Conservation (phyloP, 1,139 yeast genomes). For the Candida tetrigidarum region DNA sequence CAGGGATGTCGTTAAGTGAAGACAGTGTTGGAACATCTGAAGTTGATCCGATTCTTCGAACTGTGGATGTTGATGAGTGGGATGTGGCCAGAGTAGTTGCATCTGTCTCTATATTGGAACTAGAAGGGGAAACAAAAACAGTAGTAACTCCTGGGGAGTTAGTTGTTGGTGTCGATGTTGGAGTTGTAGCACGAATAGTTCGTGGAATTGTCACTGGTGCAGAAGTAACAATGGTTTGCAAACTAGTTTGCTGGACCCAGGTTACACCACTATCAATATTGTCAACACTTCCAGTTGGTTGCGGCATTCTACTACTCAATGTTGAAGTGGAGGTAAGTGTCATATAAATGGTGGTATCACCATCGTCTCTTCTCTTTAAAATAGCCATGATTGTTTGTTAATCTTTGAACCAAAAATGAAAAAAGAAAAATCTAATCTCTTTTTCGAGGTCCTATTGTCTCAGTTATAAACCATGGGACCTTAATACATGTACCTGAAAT, state of each 20-base stretch:
- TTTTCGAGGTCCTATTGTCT: background rate
- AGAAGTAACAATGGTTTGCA: slow-evolving; percentile 1
- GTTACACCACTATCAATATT: background rate
- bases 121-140: background rate
- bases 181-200: background rate
- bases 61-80: slow-evolving; percentile 8
- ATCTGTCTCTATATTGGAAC: background rate
- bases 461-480: background rate
- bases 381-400: background rate
- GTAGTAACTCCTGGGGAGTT: background rate
- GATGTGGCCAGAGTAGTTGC: background rate
- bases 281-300: background rate
- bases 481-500: slow-evolving; percentile 1
- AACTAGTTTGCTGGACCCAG: slow-evolving; percentile 6
- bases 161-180: background rate
- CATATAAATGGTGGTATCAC: slow-evolving; percentile 20
- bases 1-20: slow-evolving; percentile 10
- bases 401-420: background rate
- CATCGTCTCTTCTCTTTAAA: slow-evolving; percentile 10
- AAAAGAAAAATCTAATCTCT: background rate
- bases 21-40: slow-evolving; percentile 8
- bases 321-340: slow-evolving; percentile 17
- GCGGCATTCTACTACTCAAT: background rate
- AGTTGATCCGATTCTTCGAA: slow-evolving; percentile 5
- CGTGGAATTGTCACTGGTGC: no score